A percentile compares a stretch with the other conserved stretches of the same genome.
phyloP scores from a whole-genome alignment of 768 basidiomycete species.

The Pulveroboletus ravenelii region DNA sequence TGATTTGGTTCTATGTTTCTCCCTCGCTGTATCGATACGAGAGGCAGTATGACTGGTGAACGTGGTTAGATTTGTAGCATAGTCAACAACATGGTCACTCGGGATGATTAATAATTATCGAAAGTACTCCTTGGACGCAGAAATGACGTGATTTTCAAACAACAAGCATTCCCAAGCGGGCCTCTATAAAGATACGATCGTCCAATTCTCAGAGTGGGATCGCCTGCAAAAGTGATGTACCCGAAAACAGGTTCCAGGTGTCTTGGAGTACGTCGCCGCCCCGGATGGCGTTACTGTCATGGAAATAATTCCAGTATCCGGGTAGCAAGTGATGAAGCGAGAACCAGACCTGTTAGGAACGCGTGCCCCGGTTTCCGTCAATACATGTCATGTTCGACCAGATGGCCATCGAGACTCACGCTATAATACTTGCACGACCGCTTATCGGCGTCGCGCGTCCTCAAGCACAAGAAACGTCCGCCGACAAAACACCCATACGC shows the following conservation, averaged over 20 bases:
- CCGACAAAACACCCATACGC: constrained; percentile 33
- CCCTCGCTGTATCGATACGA: constrained; percentile 3
- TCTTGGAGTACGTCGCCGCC: constrained; percentile 18
- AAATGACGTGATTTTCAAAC: no score
- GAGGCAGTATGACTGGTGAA: not conserved
- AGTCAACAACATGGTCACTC: not conserved
- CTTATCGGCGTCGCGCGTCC: constrained; percentile 28
- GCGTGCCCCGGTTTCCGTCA: not conserved
- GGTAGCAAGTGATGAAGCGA: constrained; percentile 33
- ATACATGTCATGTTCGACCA: not conserved
- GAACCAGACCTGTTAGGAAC: constrained; percentile 28
- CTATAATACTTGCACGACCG: constrained; percentile 37
- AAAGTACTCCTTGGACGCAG: not conserved
- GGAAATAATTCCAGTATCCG: constrained; percentile 34
- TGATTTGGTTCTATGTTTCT: not conserved
- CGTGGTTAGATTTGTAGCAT: constrained; percentile 10
- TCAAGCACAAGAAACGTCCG: constrained; percentile 28
- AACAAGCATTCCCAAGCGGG: no score
- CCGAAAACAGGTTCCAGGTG: constrained; percentile 19
- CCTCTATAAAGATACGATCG: no score
- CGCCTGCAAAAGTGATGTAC: constrained; percentile 1
- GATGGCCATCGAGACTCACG: constrained; percentile 14
- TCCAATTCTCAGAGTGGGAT: no score
- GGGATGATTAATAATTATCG: no score
- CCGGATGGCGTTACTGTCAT: constrained; percentile 10